Percentiles rank a stretch among this genome's conserved stretches.
These are phyloP conservation scores for Puccinia polysora DNA, from an alignment of 1,284 basidiomycete species.

Conservation along the genomic window DNA sequence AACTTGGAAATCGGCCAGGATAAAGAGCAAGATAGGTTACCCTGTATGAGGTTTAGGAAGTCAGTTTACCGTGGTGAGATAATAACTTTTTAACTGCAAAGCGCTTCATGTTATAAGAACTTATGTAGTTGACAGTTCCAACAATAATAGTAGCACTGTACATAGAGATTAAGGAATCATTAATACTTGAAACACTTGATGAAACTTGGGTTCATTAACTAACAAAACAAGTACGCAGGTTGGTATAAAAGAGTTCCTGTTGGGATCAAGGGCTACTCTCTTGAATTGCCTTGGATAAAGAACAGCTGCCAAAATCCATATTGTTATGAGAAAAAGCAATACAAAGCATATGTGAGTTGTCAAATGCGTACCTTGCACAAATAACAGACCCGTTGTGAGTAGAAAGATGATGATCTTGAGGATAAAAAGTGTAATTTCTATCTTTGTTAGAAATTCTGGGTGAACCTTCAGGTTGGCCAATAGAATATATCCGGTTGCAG, in stretches of 20 bases:
- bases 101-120: no score
- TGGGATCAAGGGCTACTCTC: conserved; percentile 26
- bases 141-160: conserved; percentile 33
- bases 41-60: no score
- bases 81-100: no score
- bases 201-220: background rate
- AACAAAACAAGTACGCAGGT: conserved; percentile 32
- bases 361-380: conserved; percentile 11
- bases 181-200: background rate
- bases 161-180: background rate
- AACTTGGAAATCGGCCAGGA: no score
- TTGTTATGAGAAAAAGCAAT: no score
- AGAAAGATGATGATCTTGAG: conserved; percentile 20
- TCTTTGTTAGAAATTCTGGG: conserved; percentile 8
- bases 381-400: conserved; percentile 7
- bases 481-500: conserved; percentile 21
- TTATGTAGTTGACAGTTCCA: conserved; percentile 26
- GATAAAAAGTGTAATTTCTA: conserved; percentile 27
- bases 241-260: conserved; percentile 31
- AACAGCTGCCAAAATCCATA: conserved; percentile 20
- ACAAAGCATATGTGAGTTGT: background rate
- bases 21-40: no score
- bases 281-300: conserved; percentile 30
- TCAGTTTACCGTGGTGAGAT: no score
- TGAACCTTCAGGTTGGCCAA: conserved; percentile 17